Evolutionary conservation across 805 yeast species (phyloP), one percentile per base, ranked within the genome.

Genomic region (Starmerella roubikii): DNA sequence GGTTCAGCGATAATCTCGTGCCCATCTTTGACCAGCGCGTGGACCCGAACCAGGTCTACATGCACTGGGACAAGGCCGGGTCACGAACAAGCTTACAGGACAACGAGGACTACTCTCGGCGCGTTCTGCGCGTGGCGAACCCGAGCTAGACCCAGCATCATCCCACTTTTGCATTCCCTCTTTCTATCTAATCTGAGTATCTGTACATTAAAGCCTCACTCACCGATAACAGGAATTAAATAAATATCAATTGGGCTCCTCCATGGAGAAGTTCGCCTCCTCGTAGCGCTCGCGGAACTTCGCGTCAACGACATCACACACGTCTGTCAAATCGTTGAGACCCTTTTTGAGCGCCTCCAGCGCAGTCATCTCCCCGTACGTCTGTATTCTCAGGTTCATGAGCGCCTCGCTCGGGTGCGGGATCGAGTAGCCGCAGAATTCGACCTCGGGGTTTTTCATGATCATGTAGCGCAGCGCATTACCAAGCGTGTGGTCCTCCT

Each of bases 361-460:
- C 3, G 97, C 97, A 3, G 96, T 78, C 48, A 74, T 70, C 8
- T 65, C 64, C 23, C 76, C 95, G 55, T 85, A 86, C 1, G 98
- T 91, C 64, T 91, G 98, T 47, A 91, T 84, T 63, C 98, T 75
- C 41, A 91, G 59, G 62, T 91, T 84, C 61, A 91, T 66, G 50
- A 80, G 78, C 44, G 83, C 69, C 62, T 91, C 98, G 26, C 94
- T 82, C 16, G 98, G 98, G 61, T 91, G 98, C 10, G 98, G 98
- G 50, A 91, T 91, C 32, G 96, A 84, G 64, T 91, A 91, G 40
- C 98, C 98, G 57, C 97, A 88, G 59, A 91, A 91, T 57, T 91
- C 98, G 20, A 91, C 98, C 49, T 85, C 93, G 28, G 96, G 95
- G 55, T 91, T 91, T 64, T 88, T 86, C 94, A 91, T 85, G 52